These are phyloP conservation scores for Arachis hypogaea DNA, from an alignment of 306 rosid species.

Conservation along the genomic window DNA sequence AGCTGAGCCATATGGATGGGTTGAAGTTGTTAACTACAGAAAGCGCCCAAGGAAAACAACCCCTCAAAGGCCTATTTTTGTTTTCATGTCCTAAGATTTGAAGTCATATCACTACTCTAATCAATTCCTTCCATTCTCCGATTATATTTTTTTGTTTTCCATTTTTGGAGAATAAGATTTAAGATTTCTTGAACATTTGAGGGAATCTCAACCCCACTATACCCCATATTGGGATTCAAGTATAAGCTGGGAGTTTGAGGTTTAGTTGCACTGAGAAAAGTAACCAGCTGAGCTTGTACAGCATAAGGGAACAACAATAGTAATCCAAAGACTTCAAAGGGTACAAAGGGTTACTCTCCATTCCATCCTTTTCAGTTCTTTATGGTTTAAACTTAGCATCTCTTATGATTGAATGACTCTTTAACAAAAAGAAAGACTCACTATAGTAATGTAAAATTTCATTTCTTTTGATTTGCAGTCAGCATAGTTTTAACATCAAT, in stretches of 20 bases:
- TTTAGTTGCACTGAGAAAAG: slow-evolving; percentile 40
- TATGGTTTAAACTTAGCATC: slow-evolving; percentile 14
- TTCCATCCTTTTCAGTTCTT: slow-evolving; percentile 21
- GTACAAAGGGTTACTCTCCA: slow-evolving; percentile 14
- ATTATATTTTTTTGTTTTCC: slow-evolving; percentile 26
- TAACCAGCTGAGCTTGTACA: slow-evolving; percentile 58
- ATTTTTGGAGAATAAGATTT: slow-evolving; percentile 39
- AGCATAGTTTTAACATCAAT: not conserved
- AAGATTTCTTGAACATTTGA: slow-evolving; percentile 36
- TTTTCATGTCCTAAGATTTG: slow-evolving; percentile 39
- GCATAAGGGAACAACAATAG: slow-evolving; percentile 38
- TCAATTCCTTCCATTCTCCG: slow-evolving; percentile 28
- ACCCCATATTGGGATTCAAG: slow-evolving; percentile 49
- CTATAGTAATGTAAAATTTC: slow-evolving; percentile 13
- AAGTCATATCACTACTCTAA: not conserved
- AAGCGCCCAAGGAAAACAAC: slow-evolving; percentile 78
- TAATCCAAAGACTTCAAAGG: slow-evolving; percentile 12
- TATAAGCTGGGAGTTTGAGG: slow-evolving; percentile 49
- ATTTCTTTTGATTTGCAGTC: not conserved
- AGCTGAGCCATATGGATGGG: slow-evolving; percentile 77
- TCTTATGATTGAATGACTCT: slow-evolving; percentile 5
- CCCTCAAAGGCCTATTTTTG: slow-evolving; percentile 69
- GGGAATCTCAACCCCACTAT: slow-evolving; percentile 45
- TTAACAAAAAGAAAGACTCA: not conserved
- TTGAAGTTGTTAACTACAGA: slow-evolving; percentile 70